Evolutionary conservation across 2,329 filamentous ascomycete genomes (phyloP).

Genomic region (Nemania sp.): DNA sequence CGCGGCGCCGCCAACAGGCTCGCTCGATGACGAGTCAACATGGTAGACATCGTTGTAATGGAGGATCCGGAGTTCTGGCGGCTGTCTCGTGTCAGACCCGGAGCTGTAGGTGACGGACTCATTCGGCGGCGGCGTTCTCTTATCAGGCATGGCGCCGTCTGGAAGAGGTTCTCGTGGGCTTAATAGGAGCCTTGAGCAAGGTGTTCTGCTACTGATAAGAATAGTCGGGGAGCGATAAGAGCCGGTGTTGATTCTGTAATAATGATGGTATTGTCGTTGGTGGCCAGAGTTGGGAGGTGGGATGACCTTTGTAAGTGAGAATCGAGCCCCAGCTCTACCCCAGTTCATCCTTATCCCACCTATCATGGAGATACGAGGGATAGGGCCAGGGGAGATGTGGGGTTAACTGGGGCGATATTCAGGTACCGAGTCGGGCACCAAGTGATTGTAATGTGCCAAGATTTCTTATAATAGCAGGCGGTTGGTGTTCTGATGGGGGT

Average conservation of each 20-base stretch:
- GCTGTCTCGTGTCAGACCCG: conserved; percentile 37
- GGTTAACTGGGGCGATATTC: neutral
- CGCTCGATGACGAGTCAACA: conserved; percentile 73
- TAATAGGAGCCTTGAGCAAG: neutral
- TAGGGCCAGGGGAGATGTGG: conserved; percentile 2
- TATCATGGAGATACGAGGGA: neutral
- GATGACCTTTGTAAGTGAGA: neutral
- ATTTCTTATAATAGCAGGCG: no score
- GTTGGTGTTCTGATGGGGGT: no score
- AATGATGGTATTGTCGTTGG: neutral
- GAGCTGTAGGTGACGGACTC: conserved; percentile 42
- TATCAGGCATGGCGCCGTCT: conserved; percentile 35
- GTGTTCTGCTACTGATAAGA: neutral
- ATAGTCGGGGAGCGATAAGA: neutral
- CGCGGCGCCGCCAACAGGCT: conserved; percentile 80
- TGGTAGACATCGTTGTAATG: conserved; percentile 98
- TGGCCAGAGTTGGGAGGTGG: neutral
- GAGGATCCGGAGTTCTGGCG: conserved; percentile 76
- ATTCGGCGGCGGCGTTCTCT: conserved; percentile 38
- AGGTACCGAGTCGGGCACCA: neutral
- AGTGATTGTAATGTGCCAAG: no score
- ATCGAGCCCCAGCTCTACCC: neutral
- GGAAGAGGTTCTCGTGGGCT: neutral
- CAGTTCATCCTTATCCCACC: conserved; percentile 1
- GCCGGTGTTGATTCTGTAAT: neutral